Conservation (phyloP, 177 flowering plant genomes). For the Vitis hybrid region DNA sequence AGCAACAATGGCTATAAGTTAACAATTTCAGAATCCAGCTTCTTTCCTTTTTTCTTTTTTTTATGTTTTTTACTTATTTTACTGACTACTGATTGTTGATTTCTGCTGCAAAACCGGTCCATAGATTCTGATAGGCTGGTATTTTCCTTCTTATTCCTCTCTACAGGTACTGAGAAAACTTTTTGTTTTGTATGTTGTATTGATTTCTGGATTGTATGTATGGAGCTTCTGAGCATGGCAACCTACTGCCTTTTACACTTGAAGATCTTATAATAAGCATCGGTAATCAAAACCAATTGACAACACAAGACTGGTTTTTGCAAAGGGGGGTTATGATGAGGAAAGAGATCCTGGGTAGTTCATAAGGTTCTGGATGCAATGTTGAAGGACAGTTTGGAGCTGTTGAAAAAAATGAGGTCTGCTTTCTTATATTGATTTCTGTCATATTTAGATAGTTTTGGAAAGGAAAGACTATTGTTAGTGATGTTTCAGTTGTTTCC, state of each 20-base stretch:
- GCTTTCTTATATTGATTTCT: background rate
- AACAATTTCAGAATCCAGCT: too few species aligned
- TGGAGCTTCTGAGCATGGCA: constrained; percentile 20
- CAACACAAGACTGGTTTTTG: constrained; percentile 21
- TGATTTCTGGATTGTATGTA: background rate
- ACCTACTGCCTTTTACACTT: constrained; percentile 13
- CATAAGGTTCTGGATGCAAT: constrained; percentile 56
- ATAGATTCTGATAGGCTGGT: too few species aligned
- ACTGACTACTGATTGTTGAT: too few species aligned
- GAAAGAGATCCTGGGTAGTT: constrained; percentile 39
- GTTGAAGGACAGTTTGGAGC: constrained; percentile 59
- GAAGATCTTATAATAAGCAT: constrained; percentile 17
- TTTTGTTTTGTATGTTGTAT: background rate
- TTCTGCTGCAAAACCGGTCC: too few species aligned
- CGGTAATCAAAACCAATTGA: constrained; percentile 17
- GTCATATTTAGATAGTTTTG: too few species aligned
- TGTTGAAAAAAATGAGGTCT: constrained; percentile 58
- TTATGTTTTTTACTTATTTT: too few species aligned
- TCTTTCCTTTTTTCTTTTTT: too few species aligned
- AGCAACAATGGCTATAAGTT: too few species aligned
- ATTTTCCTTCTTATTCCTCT: background rate
- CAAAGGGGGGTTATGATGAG: constrained; percentile 19
- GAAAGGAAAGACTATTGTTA: too few species aligned
- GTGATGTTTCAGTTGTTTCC: too few species aligned
- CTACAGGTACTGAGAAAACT: background rate